These are phyloP conservation scores for Penicillium sp. DNA, from an alignment of 2,329 filamentous ascomycete genomes.

Conservation along the genomic window DNA sequence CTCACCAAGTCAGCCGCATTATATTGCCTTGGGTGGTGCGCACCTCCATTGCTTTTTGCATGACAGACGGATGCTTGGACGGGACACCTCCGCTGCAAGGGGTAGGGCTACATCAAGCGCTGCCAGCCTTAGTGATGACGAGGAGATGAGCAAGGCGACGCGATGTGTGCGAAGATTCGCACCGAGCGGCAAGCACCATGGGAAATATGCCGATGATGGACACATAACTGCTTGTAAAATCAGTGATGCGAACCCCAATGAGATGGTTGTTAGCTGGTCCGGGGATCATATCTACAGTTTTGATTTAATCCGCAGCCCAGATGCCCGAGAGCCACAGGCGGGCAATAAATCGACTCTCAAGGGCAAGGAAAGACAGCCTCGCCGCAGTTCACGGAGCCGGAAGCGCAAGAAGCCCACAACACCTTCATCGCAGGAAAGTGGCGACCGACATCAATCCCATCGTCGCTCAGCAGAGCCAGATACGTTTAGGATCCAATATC, in stretches of 20 bases:
- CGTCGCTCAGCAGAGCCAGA: slow-evolving; percentile 45
- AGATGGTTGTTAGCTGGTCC: slow-evolving; percentile 67
- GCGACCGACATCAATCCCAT: slow-evolving; percentile 48
- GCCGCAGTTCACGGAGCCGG: slow-evolving; percentile 41
- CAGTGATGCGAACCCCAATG: slow-evolving; percentile 65
- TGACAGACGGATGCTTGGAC: slow-evolving; percentile 65
- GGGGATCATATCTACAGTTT: slow-evolving; percentile 66
- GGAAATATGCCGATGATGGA: slow-evolving; percentile 51
- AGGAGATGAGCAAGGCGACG: slow-evolving; percentile 58
- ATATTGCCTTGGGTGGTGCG: slow-evolving; percentile 67
- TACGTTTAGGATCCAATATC: slow-evolving; percentile 57
- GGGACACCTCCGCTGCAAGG: slow-evolving; percentile 55
- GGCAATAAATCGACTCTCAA: slow-evolving; percentile 25
- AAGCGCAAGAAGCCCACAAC: slow-evolving; percentile 57
- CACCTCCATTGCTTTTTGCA: slow-evolving; percentile 68
- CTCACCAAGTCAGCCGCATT: slow-evolving; percentile 65
- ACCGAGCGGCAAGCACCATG: slow-evolving; percentile 55
- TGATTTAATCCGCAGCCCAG: slow-evolving; percentile 59
- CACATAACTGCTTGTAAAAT: slow-evolving; percentile 71
- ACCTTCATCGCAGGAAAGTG: slow-evolving; percentile 43
- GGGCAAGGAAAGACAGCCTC: slow-evolving; percentile 4
- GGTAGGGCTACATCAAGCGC: slow-evolving; percentile 46
- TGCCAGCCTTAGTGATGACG: slow-evolving; percentile 50
- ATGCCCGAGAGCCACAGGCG: slow-evolving; percentile 48
- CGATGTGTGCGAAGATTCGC: slow-evolving; percentile 66